These are phyloP conservation scores for Biscutella laevigata DNA, from an alignment of 441 rosid species.

Conservation along the genomic window DNA sequence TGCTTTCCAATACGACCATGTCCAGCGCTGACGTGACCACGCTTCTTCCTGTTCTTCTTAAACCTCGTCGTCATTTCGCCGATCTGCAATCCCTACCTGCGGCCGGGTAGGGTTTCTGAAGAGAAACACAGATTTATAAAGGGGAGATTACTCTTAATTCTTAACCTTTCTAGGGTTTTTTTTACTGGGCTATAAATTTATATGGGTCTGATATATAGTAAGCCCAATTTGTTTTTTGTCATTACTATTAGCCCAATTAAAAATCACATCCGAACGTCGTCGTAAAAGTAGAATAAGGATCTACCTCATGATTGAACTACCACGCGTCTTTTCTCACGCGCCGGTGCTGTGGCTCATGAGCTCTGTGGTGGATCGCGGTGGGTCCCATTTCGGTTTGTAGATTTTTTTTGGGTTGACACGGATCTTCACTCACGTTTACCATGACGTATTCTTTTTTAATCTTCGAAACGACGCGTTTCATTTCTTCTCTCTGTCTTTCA, in stretches of 20 bases:
- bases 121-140: no score
- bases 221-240: no score
- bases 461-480: constrained; percentile 16
- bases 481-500: not conserved
- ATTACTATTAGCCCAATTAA: no score
- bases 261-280: no score
- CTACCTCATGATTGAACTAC: not conserved
- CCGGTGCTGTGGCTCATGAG: constrained; percentile 25
- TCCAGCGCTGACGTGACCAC: constrained; percentile 86
- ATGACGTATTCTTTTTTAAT: constrained; percentile 9
- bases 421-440: constrained; percentile 16
- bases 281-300: not conserved
- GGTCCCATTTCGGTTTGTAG: constrained; percentile 6
- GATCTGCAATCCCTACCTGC: no score
- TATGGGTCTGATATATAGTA: no score
- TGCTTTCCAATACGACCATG: constrained; percentile 88
- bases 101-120: no score
- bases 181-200: no score
- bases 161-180: no score
- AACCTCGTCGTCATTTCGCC: constrained; percentile 65
- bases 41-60: constrained; percentile 89
- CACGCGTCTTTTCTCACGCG: constrained; percentile 19
- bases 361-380: constrained; percentile 22
- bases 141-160: no score
- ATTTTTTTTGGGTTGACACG: constrained; percentile 20